Evolutionary conservation across 257 asterid species (phyloP).

Genomic region (Haberlea rhodopensis): DNA sequence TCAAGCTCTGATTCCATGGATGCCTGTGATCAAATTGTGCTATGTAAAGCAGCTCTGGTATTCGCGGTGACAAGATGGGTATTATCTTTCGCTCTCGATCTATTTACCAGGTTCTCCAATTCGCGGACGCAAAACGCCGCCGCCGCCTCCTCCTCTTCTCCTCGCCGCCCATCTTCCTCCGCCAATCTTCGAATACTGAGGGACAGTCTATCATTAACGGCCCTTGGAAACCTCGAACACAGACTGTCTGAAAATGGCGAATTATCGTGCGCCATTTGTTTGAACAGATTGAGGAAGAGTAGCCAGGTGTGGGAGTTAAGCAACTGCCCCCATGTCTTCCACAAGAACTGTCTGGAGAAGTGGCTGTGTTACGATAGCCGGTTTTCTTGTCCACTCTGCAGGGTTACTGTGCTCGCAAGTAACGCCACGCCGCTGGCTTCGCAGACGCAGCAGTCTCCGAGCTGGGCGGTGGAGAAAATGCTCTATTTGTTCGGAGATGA

Average conservation of each 20-base stretch:
- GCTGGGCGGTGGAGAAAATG: slow-evolving; percentile 81
- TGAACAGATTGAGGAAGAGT: slow-evolving; percentile 43
- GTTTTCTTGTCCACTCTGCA: slow-evolving; percentile 46
- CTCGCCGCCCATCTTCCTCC: slow-evolving; percentile 24
- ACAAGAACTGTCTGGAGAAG: slow-evolving; percentile 60
- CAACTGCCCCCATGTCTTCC: slow-evolving; percentile 75
- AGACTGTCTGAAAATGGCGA: slow-evolving; percentile 36
- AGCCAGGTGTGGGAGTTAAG: slow-evolving; percentile 62
- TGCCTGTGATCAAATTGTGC: slow-evolving; percentile 43
- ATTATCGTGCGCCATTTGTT: slow-evolving; percentile 56
- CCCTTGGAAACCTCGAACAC: slow-evolving; percentile 37
- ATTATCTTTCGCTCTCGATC: slow-evolving; percentile 38
- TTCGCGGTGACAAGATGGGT: slow-evolving; percentile 56
- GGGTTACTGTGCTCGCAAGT: not conserved
- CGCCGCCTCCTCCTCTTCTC: not conserved
- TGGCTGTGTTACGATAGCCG: slow-evolving; percentile 57
- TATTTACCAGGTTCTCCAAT: slow-evolving; percentile 28
- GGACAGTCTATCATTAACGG: slow-evolving; percentile 44
- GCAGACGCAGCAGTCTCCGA: slow-evolving; percentile 41
- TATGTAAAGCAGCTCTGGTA: slow-evolving; percentile 55
- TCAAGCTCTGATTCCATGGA: slow-evolving; percentile 22
- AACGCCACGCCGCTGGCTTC: slow-evolving; percentile 17
- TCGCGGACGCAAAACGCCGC: slow-evolving; percentile 10
- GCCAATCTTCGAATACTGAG: slow-evolving; percentile 32
- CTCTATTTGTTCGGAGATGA: slow-evolving; percentile 81